These are phyloP conservation scores for Fonsecaea pugnacius DNA, from an alignment of 2,329 filamentous ascomycete species.

Conservation along the genomic window DNA sequence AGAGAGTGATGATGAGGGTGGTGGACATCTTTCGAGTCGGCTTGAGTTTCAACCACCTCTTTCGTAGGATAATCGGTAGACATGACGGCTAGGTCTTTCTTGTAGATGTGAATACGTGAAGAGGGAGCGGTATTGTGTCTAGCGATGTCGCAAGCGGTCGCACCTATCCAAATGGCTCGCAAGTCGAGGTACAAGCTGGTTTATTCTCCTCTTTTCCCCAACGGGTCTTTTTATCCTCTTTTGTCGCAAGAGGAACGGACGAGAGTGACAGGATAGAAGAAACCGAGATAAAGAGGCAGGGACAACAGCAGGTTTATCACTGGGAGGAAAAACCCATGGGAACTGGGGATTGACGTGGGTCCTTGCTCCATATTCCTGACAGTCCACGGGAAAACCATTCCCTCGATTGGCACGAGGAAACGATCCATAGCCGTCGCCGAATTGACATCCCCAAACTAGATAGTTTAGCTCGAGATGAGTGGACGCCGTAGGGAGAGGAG, in stretches of 20 bases:
- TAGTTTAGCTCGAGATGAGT: background rate
- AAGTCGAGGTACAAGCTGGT: background rate
- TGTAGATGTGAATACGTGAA: background rate
- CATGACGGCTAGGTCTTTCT: conserved; percentile 9
- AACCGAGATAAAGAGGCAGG: background rate
- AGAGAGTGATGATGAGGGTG: conserved; percentile 17
- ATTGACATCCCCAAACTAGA: conserved; percentile 9
- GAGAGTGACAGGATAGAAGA: background rate
- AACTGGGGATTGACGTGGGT: background rate
- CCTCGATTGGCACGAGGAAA: background rate
- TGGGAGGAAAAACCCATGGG: background rate
- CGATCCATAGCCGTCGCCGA: background rate
- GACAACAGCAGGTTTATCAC: conserved; percentile 18
- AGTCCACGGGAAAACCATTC: background rate
- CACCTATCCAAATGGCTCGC: conserved; percentile 1
- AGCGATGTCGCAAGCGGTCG: background rate
- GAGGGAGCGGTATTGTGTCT: background rate
- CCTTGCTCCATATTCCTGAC: conserved; percentile 1
- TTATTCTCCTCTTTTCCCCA: background rate
- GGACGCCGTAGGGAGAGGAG: background rate
- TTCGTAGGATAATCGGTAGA: conserved; percentile 21
- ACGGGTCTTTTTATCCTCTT: background rate
- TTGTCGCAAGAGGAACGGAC: background rate
- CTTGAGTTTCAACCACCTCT: conserved; percentile 9
- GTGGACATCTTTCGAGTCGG: conserved; percentile 18